phyloP scores from a whole-genome alignment of 2,329 filamentous ascomycete species.

The Thielaviopsis ethacetica region DNA sequence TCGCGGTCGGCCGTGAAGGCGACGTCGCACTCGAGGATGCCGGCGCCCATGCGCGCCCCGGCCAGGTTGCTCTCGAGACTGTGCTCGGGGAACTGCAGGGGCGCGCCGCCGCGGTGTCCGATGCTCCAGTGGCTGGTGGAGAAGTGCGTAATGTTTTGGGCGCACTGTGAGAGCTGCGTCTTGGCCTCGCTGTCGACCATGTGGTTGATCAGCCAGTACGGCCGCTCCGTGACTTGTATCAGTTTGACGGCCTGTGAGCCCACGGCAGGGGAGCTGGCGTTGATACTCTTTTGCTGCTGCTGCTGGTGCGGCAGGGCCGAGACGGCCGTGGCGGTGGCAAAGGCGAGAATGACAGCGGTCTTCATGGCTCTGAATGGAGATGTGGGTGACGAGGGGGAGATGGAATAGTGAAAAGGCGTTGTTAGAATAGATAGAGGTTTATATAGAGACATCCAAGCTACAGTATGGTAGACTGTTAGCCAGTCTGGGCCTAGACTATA shows the following conservation, averaged over 20 bases:
- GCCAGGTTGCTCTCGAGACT: constrained; percentile 41
- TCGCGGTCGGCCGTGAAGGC: constrained; percentile 47
- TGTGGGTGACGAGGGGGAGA: constrained; percentile 2
- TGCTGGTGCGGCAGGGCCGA: neutral
- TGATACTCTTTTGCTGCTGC: neutral
- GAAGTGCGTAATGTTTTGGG: constrained; percentile 32
- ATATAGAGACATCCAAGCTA: too few relatives aligned
- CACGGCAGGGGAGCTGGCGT: neutral
- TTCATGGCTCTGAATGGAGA: neutral
- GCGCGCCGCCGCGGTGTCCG: constrained; percentile 44
- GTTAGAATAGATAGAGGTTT: too few relatives aligned
- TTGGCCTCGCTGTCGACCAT: constrained; percentile 46
- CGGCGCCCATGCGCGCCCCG: constrained; percentile 50
- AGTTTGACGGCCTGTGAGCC: constrained; percentile 22
- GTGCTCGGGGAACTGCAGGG: constrained; percentile 49
- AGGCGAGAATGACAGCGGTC: neutral
- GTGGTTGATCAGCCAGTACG: constrained; percentile 46
- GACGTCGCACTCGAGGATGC: constrained; percentile 51
- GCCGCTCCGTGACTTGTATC: constrained; percentile 45
- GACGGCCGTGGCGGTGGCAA: neutral
- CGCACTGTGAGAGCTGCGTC: constrained; percentile 39
- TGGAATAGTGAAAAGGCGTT: neutral
- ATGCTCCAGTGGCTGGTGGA: constrained; percentile 39
- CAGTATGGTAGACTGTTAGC: too few relatives aligned
- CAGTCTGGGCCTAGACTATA: too few relatives aligned